Base-by-base conservation (phyloP, 1,284 basidiomycete genomes). In the Cutaneotrichosporon curvatum region DNA sequence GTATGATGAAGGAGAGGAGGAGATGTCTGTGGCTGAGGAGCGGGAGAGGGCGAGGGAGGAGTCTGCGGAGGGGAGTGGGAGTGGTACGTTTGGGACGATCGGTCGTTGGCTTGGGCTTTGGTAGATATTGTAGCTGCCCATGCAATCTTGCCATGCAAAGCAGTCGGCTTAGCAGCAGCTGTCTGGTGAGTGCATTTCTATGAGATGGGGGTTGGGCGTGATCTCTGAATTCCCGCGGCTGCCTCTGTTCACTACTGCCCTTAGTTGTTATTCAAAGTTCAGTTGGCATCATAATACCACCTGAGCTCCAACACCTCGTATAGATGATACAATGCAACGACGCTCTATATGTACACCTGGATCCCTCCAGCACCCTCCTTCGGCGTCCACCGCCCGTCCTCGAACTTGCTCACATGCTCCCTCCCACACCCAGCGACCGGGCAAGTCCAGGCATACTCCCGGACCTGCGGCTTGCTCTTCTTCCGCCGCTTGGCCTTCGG, bases 321-420 rank as follows among this genome's bases (percentile, higher is more conserved):
- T n/a, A n/a, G n/a, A n/a, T n/a, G n/a, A n/a, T n/a, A n/a, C n/a
- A n/a, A n/a, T n/a, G n/a, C n/a, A n/a, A n/a, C n/a, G n/a, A n/a
- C n/a, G n/a, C n/a, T n/a, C 51, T 58, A 66, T 23, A 58, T 60
- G 37, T 58, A 68, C 20, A 59, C 48, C 51, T 61, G 57, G 11
- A 63, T 42, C 7, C 64, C 67, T 3, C 67, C 67, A 12, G 49
- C 46, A 4, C 54, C 58, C 15, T 62, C 61, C 36, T 45, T 57
- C 41, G 57, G 57, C 20, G 22, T 47, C 67, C 67, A 70, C 9
- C 31, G 35, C 28, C 55, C 53, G 30, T 53, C 35, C 25, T 47
- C n/a, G 37, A 56, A 40, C 10, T 57, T 43, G 38, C 61, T 61
- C 28, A 41, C 41, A 45, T 69, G 67, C 40, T 34, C 36, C 20